Evolutionary conservation across 2,329 filamentous ascomycete species (phyloP).

Genomic region (Penicillium decumbens): DNA sequence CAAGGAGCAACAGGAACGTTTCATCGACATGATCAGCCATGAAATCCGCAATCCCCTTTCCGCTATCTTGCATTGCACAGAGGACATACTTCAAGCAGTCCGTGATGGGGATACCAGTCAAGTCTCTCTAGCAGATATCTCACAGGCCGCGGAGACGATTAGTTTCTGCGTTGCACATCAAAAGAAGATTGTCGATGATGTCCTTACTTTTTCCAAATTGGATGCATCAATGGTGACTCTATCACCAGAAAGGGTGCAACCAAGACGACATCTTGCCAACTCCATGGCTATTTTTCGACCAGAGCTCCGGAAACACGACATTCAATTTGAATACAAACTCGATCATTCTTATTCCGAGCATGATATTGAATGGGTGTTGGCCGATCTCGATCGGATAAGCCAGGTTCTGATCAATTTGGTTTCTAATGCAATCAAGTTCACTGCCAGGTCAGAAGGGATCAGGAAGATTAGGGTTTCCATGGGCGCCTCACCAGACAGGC

Average conservation of each 20-base stretch:
- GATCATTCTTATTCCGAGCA: constrained; percentile 58
- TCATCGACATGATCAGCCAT: constrained; percentile 66
- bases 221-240: constrained; percentile 70
- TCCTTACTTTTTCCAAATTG: constrained; percentile 68
- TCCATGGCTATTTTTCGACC: constrained; percentile 75
- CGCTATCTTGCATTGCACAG: constrained; percentile 56
- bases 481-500: constrained; percentile 46
- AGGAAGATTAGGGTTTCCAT: constrained; percentile 49
- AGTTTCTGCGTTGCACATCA: constrained; percentile 74
- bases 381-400: constrained; percentile 69
- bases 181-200: constrained; percentile 72
- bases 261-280: constrained; percentile 60
- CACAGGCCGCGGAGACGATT: constrained; percentile 73
- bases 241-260: constrained; percentile 65
- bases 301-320: constrained; percentile 65
- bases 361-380: constrained; percentile 59
- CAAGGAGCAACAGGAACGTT: constrained; percentile 74
- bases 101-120: constrained; percentile 3
- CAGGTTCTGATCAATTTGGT: constrained; percentile 77
- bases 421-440: constrained; percentile 80
- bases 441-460: constrained; percentile 47
- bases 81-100: constrained; percentile 37
- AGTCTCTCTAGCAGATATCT: constrained; percentile 53
- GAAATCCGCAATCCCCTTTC: constrained; percentile 56
- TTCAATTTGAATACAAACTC: constrained; percentile 61